Percentiles rank a stretch among this genome's conserved stretches.
Evolutionary conservation across 1,284 basidiomycete genomes (phyloP).

Genomic region (Phlebopus sp.): DNA sequence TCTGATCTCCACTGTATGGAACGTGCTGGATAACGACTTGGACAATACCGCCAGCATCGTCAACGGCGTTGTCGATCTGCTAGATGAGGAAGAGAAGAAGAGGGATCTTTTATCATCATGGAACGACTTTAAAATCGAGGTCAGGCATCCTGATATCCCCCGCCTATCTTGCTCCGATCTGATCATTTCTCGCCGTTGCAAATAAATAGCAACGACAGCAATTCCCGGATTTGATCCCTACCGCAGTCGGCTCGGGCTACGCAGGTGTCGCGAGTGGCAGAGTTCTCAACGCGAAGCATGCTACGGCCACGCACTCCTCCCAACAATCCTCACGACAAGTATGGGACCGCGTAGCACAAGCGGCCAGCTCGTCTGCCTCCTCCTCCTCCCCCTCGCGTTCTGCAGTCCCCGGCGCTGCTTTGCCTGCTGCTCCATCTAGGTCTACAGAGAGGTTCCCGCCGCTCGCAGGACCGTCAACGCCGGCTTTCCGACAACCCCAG

Average conservation of each 20-base stretch:
- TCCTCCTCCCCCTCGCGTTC: too few species aligned
- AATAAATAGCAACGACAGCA: slow-evolving; percentile 75
- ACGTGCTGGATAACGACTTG: slow-evolving; percentile 74
- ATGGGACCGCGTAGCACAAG: slow-evolving; percentile 86
- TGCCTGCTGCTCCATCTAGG: slow-evolving; percentile 22
- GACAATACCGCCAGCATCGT: slow-evolving; percentile 79
- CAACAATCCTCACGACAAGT: slow-evolving; percentile 64
- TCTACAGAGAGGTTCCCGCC: slow-evolving; percentile 46
- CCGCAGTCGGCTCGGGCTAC: slow-evolving; percentile 61
- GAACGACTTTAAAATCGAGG: slow-evolving; percentile 84
- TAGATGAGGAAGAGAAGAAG: slow-evolving; percentile 88
- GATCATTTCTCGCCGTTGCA: background rate
- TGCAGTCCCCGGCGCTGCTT: slow-evolving; percentile 15
- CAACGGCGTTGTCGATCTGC: slow-evolving; percentile 73
- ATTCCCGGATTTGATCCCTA: slow-evolving; percentile 76
- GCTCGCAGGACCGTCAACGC: slow-evolving; percentile 30
- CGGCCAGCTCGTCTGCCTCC: slow-evolving; percentile 67
- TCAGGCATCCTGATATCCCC: slow-evolving; percentile 25
- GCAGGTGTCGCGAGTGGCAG: slow-evolving; percentile 78
- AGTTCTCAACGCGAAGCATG: slow-evolving; percentile 80
- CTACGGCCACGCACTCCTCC: slow-evolving; percentile 57
- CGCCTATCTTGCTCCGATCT: background rate
- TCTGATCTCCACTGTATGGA: slow-evolving; percentile 85
- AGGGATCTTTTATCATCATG: slow-evolving; percentile 72
- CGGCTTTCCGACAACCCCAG: slow-evolving; percentile 34